Percentiles rank a stretch among this genome's conserved stretches.
Evolutionary conservation across 768 basidiomycete species (phyloP).

Genomic region (Mycena crocata): DNA sequence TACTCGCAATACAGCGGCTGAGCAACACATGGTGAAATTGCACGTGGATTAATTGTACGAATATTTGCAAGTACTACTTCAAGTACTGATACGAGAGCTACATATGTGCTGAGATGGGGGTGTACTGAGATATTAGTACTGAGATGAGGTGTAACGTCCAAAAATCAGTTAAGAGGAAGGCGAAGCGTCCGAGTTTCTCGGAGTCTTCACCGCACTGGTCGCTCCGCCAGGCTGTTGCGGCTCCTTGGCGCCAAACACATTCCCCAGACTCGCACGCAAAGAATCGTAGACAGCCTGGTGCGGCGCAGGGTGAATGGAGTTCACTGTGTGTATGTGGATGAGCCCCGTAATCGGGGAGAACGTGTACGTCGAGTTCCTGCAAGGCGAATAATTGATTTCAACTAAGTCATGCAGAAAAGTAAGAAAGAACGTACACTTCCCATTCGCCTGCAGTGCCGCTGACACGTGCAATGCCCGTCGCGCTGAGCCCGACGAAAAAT

Average conservation of each 20-base stretch:
- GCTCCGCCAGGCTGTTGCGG: slow-evolving; percentile 18
- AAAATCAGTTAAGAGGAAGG: not conserved
- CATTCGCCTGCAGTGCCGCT: slow-evolving; percentile 74
- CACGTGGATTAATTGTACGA: no score
- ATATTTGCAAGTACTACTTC: no score
- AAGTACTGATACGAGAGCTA: no score
- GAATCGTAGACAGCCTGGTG: slow-evolving; percentile 78
- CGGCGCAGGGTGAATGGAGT: slow-evolving; percentile 84
- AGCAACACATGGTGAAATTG: no score
- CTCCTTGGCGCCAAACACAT: slow-evolving; percentile 14
- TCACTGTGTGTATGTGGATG: slow-evolving; percentile 71
- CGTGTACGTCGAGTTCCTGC: slow-evolving; percentile 76
- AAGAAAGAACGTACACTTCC: slow-evolving; percentile 68
- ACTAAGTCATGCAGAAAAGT: not conserved
- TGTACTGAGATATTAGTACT: not conserved
- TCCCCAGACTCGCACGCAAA: slow-evolving; percentile 51
- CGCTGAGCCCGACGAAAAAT: slow-evolving; percentile 63
- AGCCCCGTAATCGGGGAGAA: slow-evolving; percentile 78
- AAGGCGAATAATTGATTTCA: not conserved
- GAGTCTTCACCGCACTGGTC: slow-evolving; percentile 11
- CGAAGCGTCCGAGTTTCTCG: not conserved
- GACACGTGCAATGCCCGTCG: slow-evolving; percentile 71
- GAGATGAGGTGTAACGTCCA: no score
- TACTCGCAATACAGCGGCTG: no score
- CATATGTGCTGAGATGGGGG: not conserved